A percentile compares a stretch with the other conserved stretches of the same genome.
phyloP scores from a whole-genome alignment of 371 early-diverging fungal species.

The Mucor velutinosus region DNA sequence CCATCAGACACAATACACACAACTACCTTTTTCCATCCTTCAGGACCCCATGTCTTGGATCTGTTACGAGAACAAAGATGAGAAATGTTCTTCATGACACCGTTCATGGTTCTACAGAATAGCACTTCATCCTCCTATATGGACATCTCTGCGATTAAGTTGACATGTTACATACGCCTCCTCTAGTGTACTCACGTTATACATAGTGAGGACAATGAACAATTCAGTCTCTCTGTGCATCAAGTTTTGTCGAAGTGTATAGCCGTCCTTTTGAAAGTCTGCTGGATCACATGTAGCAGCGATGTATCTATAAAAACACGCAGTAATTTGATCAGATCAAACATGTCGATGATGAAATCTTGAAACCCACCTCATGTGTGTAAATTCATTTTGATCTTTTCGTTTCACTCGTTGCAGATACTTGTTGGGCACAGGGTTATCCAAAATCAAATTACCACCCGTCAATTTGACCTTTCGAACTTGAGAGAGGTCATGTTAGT shows the following conservation, averaged over 20 bases:
- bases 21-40: slow-evolving; percentile 92
- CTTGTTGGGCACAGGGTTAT: slow-evolving; percentile 57
- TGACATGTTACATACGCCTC: background rate
- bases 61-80: slow-evolving; percentile 83
- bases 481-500: slow-evolving; percentile 1
- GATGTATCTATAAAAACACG: slow-evolving; percentile 68
- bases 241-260: slow-evolving; percentile 83
- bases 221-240: slow-evolving; percentile 81
- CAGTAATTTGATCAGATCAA: background rate
- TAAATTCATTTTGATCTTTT: slow-evolving; percentile 54
- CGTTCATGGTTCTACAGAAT: slow-evolving; percentile 89
- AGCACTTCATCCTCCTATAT: slow-evolving; percentile 84
- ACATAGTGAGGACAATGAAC: slow-evolving; percentile 87
- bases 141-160: background rate
- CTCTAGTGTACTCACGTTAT: slow-evolving; percentile 57
- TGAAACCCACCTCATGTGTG: slow-evolving; percentile 50
- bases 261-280: slow-evolving; percentile 72
- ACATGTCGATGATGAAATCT: background rate
- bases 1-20: slow-evolving; percentile 89
- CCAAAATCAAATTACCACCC: slow-evolving; percentile 56
- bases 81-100: slow-evolving; percentile 90
- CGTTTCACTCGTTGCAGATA: slow-evolving; percentile 44
- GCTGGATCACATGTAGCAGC: slow-evolving; percentile 85
- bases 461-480: slow-evolving; percentile 38
- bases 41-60: slow-evolving; percentile 82